Evolutionary conservation across 2,329 filamentous ascomycete genomes (phyloP).

Genomic region (Aspergillus fijiensis): DNA sequence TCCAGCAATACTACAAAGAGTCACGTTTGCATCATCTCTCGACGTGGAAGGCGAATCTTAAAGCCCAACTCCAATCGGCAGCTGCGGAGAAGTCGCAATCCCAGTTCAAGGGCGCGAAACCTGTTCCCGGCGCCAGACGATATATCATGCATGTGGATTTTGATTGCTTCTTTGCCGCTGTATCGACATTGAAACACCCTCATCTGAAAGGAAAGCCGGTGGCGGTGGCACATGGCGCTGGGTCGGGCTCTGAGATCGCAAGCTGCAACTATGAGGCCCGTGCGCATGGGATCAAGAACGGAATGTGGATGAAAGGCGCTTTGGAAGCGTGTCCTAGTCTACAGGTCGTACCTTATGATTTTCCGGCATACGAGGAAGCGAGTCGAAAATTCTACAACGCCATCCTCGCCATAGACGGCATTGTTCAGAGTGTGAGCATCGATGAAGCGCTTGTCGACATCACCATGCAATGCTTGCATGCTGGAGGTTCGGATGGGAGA

Average conservation of each 20-base stretch:
- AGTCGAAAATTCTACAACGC: slow-evolving; percentile 84
- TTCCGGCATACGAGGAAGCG: slow-evolving; percentile 88
- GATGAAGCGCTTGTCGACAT: slow-evolving; percentile 92
- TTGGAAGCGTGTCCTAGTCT: slow-evolving; percentile 79
- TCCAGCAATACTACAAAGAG: slow-evolving; percentile 93
- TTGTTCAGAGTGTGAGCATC: slow-evolving; percentile 94
- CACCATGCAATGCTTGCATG: slow-evolving; percentile 66
- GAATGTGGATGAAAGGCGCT: slow-evolving; percentile 98
- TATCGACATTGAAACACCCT: slow-evolving; percentile 77
- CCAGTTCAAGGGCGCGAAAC: slow-evolving; percentile 51
- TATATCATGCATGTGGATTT: slow-evolving; percentile 97
- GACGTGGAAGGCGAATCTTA: slow-evolving; percentile 93
- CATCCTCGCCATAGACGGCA: slow-evolving; percentile 73
- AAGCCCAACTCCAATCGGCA: slow-evolving; percentile 79
- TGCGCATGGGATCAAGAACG: slow-evolving; percentile 84
- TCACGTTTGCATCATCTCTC: slow-evolving; percentile 93
- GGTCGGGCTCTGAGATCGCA: slow-evolving; percentile 88
- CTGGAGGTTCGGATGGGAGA: slow-evolving; percentile 65
- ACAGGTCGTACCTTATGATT: slow-evolving; percentile 92
- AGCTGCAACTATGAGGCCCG: slow-evolving; percentile 95
- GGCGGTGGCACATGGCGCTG: slow-evolving; percentile 83
- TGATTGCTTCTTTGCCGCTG: slow-evolving; percentile 96
- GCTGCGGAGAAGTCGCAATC: slow-evolving; percentile 65
- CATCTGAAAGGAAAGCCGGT: slow-evolving; percentile 75
- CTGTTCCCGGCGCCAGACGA: slow-evolving; percentile 63